Conservation (phyloP, 2,329 filamentous ascomycete species). For the Alternaria postmessia region DNA sequence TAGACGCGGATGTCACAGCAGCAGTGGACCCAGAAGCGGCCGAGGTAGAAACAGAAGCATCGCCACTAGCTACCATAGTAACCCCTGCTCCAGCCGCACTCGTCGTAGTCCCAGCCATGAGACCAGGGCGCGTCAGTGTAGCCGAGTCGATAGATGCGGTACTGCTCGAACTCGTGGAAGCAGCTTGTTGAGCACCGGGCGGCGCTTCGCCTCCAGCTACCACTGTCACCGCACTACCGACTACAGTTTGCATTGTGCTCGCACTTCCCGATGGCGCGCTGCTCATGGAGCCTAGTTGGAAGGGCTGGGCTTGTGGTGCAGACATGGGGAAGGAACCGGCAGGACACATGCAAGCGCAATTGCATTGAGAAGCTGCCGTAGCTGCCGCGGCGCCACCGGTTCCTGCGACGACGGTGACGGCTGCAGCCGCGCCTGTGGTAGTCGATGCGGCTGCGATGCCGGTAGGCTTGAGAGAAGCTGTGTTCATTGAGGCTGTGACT, state of each 20-base stretch:
- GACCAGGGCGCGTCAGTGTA: conserved; percentile 27
- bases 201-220: conserved; percentile 29
- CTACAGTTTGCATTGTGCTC: conserved; percentile 38
- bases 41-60: conserved; percentile 2
- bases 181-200: conserved; percentile 19
- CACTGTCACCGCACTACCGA: conserved; percentile 30
- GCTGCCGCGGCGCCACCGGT: conserved; percentile 4
- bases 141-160: conserved; percentile 31
- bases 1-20: neutral
- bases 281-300: conserved; percentile 36
- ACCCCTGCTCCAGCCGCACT: conserved; percentile 28
- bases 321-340: conserved; percentile 43
- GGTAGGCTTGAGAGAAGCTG: conserved; percentile 16
- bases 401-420: conserved; percentile 38
- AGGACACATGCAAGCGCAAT: conserved; percentile 43
- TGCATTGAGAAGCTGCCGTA: conserved; percentile 32
- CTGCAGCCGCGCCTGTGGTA: conserved; percentile 13
- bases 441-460: conserved; percentile 24
- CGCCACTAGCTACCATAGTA: conserved; percentile 27
- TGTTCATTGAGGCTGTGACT: conserved; percentile 15
- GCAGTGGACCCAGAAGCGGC: neutral
- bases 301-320: conserved; percentile 35
- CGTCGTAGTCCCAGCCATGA: conserved; percentile 26
- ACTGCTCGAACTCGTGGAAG: conserved; percentile 19
- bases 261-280: conserved; percentile 3